Percentiles rank a stretch among this genome's conserved stretches.
Conservation (phyloP, 2,329 filamentous ascomycete genomes). For the Colletotrichum lentis region DNA sequence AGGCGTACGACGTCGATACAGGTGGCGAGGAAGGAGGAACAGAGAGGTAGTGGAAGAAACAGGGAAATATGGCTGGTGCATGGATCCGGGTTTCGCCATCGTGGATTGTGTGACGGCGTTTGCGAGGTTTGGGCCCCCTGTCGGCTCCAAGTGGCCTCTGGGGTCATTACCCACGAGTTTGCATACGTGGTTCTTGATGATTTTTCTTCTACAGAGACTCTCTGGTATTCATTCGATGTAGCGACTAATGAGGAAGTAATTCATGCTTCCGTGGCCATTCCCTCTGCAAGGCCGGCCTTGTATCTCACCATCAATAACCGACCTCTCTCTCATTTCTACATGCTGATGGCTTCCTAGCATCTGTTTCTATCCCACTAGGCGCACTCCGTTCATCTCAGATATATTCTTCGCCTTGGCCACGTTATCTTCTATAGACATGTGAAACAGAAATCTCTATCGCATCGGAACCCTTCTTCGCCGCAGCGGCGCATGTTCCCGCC, state of each 20-base stretch:
- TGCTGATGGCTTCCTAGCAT: not conserved
- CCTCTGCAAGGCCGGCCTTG: not conserved
- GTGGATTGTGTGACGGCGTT: constrained; percentile 25
- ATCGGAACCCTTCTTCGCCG: constrained; percentile 64
- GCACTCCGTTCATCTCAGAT: not conserved
- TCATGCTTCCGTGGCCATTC: constrained; percentile 10
- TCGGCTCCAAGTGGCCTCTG: constrained; percentile 14
- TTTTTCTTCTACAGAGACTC: constrained; percentile 32
- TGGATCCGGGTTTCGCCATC: constrained; percentile 21
- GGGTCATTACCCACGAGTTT: constrained; percentile 16
- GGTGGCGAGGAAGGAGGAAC: constrained; percentile 3
- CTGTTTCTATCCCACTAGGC: not conserved
- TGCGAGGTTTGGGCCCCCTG: constrained; percentile 15
- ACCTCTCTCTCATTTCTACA: not conserved
- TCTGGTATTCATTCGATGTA: constrained; percentile 35
- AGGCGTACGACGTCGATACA: constrained; percentile 20
- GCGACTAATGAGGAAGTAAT: constrained; percentile 35
- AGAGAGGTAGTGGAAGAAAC: constrained; percentile 3
- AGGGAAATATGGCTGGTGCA: constrained; percentile 22
- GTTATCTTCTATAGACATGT: constrained; percentile 53
- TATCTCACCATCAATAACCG: not conserved
- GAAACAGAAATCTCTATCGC: constrained; percentile 68
- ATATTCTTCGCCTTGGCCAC: not conserved
- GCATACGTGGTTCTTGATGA: constrained; percentile 32
- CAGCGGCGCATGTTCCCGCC: constrained; percentile 61